A percentile compares a stretch with the other conserved stretches of the same genome.
These are phyloP conservation scores for Ajuga reptans DNA, from an alignment of 305 asterid species.

Conservation along the genomic window DNA sequence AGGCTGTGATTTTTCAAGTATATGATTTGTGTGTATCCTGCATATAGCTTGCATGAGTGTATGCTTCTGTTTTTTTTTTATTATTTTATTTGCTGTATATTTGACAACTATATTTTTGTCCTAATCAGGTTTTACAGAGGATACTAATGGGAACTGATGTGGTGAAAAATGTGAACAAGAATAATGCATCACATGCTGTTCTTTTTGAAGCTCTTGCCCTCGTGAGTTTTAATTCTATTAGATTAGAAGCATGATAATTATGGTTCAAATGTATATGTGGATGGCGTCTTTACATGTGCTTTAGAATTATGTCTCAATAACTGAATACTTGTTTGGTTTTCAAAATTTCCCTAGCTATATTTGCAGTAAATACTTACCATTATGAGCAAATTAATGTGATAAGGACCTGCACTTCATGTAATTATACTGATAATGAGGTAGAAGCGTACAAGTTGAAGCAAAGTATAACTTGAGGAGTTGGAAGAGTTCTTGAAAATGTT, in stretches of 20 bases:
- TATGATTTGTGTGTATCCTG: not conserved
- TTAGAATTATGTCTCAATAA: not conserved
- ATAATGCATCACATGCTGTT: constrained; percentile 99
- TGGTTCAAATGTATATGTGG: not conserved
- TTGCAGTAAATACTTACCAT: not conserved
- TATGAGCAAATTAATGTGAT: not conserved
- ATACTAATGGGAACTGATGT: constrained; percentile 98
- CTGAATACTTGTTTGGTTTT: not conserved
- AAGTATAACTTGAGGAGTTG: not conserved
- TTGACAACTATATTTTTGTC: not conserved
- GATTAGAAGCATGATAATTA: not conserved
- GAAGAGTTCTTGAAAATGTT: not conserved
- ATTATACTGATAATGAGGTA: not conserved
- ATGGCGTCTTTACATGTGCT: not conserved
- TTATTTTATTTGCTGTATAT: not conserved
- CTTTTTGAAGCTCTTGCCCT: constrained; percentile 99
- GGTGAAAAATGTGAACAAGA: constrained; percentile 98
- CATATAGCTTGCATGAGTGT: not conserved
- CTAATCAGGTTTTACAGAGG: constrained; percentile 79
- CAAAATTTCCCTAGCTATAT: not conserved
- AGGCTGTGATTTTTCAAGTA: not conserved
- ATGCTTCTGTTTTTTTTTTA: not conserved
- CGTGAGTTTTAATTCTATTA: constrained; percentile 43
- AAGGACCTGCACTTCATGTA: not conserved
- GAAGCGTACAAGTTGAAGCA: not conserved